A percentile compares a stretch with the other conserved stretches of the same genome.
Evolutionary conservation across 2,329 filamentous ascomycete species (phyloP).

Genomic region (Endothia cerciana): DNA sequence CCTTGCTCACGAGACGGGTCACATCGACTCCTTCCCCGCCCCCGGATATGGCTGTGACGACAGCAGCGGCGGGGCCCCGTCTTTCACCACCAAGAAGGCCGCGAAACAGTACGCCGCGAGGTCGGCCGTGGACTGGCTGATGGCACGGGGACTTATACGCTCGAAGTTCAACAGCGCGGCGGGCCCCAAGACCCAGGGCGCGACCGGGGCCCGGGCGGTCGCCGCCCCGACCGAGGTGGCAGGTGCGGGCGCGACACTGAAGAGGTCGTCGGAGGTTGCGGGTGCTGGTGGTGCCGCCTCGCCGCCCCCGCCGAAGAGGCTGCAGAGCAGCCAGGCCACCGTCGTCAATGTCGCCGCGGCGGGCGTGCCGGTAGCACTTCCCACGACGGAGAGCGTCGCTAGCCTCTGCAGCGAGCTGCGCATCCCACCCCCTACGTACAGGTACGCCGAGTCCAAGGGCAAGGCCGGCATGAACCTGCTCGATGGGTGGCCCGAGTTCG

Average conservation of each 20-base stretch:
- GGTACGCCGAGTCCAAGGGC: constrained; percentile 32
- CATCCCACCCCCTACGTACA: constrained; percentile 42
- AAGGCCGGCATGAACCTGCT: constrained; percentile 35
- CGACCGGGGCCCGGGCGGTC: not conserved
- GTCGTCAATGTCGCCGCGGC: not conserved
- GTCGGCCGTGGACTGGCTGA: constrained; percentile 49
- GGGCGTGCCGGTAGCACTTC: too few species aligned
- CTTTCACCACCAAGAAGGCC: constrained; percentile 54
- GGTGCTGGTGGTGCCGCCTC: not conserved
- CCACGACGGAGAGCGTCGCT: constrained; percentile 35
- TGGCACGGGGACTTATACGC: constrained; percentile 36
- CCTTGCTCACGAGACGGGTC: constrained; percentile 33
- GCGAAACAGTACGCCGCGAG: constrained; percentile 59
- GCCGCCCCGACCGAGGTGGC: not conserved
- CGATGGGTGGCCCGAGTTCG: constrained; percentile 37
- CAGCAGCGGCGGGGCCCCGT: constrained; percentile 34
- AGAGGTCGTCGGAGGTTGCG: not conserved
- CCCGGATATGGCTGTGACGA: constrained; percentile 11
- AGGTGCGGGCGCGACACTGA: not conserved
- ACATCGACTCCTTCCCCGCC: constrained; percentile 28
- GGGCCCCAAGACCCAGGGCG: not conserved
- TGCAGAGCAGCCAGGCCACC: constrained; percentile 14
- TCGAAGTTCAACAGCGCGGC: not conserved
- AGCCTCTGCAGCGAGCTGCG: constrained; percentile 41
- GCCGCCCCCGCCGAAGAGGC: constrained; percentile 17